Conservation (phyloP, 139 green algal species). For the Chlorella sp. region DNA sequence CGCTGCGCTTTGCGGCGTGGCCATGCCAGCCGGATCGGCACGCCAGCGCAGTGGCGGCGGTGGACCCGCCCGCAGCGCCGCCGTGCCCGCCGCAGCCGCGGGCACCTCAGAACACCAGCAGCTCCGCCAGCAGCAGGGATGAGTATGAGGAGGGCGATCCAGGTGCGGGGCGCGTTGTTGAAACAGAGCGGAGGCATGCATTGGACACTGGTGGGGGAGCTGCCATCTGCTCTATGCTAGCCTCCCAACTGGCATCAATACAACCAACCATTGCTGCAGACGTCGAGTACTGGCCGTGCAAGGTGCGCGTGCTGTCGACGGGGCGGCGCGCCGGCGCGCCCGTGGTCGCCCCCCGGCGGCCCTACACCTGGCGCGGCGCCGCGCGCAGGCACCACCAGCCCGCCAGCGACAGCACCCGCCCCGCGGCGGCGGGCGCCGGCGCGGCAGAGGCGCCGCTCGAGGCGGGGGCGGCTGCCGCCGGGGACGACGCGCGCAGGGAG, state of each 20-base stretch:
- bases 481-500: neutral
- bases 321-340: neutral
- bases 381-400: neutral
- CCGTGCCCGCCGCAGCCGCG: too few relatives aligned
- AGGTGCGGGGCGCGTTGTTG: neutral
- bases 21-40: too few relatives aligned
- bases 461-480: neutral
- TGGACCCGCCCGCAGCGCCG: too few relatives aligned
- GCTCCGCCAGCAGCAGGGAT: neutral
- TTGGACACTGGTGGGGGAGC: neutral
- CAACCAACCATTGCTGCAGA: neutral
- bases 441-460: neutral
- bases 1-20: too few relatives aligned
- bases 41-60: too few relatives aligned
- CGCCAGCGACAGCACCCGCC: neutral
- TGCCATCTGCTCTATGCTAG: neutral
- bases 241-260: neutral
- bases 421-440: too few relatives aligned
- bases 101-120: too few relatives aligned
- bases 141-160: neutral
- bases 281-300: neutral
- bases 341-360: neutral
- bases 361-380: neutral
- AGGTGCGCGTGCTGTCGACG: neutral
- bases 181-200: neutral